Conservation (phyloP, 106 monocot species). For the Dendrobium officinale region DNA sequence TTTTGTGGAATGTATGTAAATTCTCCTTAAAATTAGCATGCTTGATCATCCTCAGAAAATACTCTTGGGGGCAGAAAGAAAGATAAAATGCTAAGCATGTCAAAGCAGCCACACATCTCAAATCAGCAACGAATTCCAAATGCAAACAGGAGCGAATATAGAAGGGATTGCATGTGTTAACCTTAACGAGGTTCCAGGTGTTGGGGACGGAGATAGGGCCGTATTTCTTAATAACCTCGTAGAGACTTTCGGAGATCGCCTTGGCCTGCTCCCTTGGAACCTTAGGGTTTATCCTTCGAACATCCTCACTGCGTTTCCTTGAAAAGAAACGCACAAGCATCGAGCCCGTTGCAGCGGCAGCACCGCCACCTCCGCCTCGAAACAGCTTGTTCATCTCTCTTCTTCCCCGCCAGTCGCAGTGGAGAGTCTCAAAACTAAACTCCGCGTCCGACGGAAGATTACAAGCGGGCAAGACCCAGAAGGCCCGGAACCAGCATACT, state of each 20-base stretch:
- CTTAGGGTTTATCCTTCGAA: constrained; percentile 76
- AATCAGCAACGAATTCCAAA: no score
- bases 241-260: constrained; percentile 53
- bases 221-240: constrained; percentile 59
- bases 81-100: no score
- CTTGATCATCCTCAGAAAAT: no score
- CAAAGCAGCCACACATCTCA: no score
- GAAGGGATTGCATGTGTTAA: constrained; percentile 4
- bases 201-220: constrained; percentile 76
- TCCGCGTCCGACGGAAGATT: no score
- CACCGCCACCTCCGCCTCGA: constrained; percentile 23
- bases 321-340: constrained; percentile 63
- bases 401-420: not conserved
- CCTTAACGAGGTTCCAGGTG: constrained; percentile 86
- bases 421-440: not conserved
- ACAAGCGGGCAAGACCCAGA: no score
- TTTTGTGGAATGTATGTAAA: no score
- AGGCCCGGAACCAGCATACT: no score
- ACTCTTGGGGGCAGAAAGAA: no score
- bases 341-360: constrained; percentile 7
- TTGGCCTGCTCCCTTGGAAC: constrained; percentile 80
- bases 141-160: not conserved
- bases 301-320: constrained; percentile 35
- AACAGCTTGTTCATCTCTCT: constrained; percentile 18
- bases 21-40: no score